These are phyloP conservation scores for Phaeotremella skinneri DNA, from an alignment of 768 basidiomycete genomes.

Conservation along the genomic window DNA sequence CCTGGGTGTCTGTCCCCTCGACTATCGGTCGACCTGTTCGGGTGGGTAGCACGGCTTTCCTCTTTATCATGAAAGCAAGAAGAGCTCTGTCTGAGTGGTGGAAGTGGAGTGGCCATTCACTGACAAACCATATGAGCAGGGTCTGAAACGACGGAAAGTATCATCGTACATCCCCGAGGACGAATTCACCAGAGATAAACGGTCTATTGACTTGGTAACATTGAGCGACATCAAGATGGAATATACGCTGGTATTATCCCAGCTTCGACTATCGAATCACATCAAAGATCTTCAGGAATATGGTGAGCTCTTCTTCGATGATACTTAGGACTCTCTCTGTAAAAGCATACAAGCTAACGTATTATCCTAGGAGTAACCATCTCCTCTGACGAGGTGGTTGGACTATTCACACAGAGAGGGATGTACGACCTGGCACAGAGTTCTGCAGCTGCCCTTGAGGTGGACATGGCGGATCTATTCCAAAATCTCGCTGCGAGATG, in stretches of 20 bases:
- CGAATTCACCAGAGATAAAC: slow-evolving; percentile 61
- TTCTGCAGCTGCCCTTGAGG: slow-evolving; percentile 68
- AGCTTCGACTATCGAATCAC: slow-evolving; percentile 68
- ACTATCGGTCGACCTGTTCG: slow-evolving; percentile 18
- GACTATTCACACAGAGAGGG: slow-evolving; percentile 72
- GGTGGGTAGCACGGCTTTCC: slow-evolving; percentile 20
- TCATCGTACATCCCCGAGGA: slow-evolving; percentile 74
- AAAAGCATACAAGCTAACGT: no score
- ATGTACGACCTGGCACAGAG: slow-evolving; percentile 76
- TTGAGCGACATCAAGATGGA: slow-evolving; percentile 60
- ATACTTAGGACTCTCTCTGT: no score
- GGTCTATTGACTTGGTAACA: slow-evolving; percentile 74
- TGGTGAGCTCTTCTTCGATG: slow-evolving; percentile 57
- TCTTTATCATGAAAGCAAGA: no score
- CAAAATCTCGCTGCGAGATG: slow-evolving; percentile 73
- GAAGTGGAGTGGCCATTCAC: no score
- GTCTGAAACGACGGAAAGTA: slow-evolving; percentile 68
- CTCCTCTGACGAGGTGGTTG: slow-evolving; percentile 61
- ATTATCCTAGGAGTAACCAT: slow-evolving; percentile 37
- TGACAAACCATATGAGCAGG: no score
- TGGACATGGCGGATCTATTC: slow-evolving; percentile 87
- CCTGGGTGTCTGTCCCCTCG: slow-evolving; percentile 73
- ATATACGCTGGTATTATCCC: slow-evolving; percentile 70
- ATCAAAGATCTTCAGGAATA: slow-evolving; percentile 61
- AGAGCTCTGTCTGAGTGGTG: no score